Conservation (phyloP, 2,329 filamentous ascomycete genomes). For the Colletotrichum liaoningense region DNA sequence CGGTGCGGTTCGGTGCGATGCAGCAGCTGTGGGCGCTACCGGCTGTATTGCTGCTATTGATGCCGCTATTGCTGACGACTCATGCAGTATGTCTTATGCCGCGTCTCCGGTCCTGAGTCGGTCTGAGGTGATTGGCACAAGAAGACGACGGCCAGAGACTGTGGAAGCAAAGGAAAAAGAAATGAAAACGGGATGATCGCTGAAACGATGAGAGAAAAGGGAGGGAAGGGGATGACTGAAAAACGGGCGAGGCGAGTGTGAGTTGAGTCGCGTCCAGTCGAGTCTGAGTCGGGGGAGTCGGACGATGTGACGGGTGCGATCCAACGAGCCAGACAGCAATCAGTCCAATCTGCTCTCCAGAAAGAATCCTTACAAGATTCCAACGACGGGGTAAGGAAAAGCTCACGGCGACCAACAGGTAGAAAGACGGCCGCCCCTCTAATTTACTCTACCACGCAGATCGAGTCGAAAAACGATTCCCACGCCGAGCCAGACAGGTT, state of each 20-base stretch:
- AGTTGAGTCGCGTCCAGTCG: neutral
- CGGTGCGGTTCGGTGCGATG: neutral
- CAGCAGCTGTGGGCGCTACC: neutral
- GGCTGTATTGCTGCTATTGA: neutral
- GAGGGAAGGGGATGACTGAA: neutral
- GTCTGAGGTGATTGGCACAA: conserved; percentile 2
- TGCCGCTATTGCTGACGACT: conserved; percentile 12
- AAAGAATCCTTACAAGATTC: neutral
- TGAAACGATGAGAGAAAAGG: neutral
- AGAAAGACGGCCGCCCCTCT: neutral
- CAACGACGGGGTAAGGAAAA: neutral
- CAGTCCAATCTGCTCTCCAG: neutral
- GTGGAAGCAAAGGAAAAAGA: neutral
- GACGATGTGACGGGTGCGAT: conserved; percentile 6
- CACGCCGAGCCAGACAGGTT: neutral
- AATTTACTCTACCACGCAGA: neutral
- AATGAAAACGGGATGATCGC: conserved; percentile 1
- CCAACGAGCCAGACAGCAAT: neutral
- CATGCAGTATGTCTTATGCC: neutral
- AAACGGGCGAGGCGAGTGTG: neutral
- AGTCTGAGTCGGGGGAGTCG: neutral
- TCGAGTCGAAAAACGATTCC: no score
- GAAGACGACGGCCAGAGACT: neutral
- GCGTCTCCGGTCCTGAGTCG: neutral
- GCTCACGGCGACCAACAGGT: conserved; percentile 1